Evolutionary conservation across 1,284 basidiomycete genomes (phyloP).

Genomic region (Sphagnurus paluster): DNA sequence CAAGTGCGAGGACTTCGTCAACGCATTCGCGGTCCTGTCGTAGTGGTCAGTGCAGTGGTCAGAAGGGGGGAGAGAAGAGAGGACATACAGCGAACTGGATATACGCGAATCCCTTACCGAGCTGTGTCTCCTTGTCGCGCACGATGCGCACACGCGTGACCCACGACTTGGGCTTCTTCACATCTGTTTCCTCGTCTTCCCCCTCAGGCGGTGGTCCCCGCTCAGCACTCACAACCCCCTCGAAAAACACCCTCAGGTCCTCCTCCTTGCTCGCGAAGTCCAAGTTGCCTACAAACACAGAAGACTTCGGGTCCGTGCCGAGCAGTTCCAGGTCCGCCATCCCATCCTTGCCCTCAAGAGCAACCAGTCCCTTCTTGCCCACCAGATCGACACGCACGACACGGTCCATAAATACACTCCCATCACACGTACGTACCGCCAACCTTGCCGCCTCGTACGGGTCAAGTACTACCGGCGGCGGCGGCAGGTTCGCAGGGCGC

Average conservation of each 20-base stretch:
- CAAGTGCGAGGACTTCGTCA: slow-evolving; percentile 84
- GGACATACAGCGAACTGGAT: slow-evolving; percentile 80
- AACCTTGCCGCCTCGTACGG: slow-evolving; percentile 73
- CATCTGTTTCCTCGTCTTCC: slow-evolving; percentile 24
- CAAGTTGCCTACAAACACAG: slow-evolving; percentile 90
- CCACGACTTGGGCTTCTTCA: slow-evolving; percentile 52
- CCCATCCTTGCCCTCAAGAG: slow-evolving; percentile 14
- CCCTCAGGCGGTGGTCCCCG: slow-evolving; percentile 51
- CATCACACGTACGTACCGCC: slow-evolving; percentile 68
- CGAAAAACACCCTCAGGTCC: slow-evolving; percentile 86
- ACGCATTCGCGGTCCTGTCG: slow-evolving; percentile 85
- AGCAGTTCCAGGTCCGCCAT: slow-evolving; percentile 16
- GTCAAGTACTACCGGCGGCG: slow-evolving; percentile 53
- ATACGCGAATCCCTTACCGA: slow-evolving; percentile 98
- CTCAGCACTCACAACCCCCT: slow-evolving; percentile 76
- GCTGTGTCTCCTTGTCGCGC: slow-evolving; percentile 88
- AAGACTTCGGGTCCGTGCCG: slow-evolving; percentile 71
- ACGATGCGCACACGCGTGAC: slow-evolving; percentile 87
- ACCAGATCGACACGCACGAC: slow-evolving; percentile 76
- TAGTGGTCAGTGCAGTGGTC: no score
- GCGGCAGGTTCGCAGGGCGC: slow-evolving; percentile 56
- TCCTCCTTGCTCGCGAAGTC: slow-evolving; percentile 94
- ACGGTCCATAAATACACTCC: slow-evolving; percentile 72
- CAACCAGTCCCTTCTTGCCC: slow-evolving; percentile 33
- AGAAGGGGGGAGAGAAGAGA: no score